Evolutionary conservation across 2,329 filamentous ascomycete species (phyloP), one percentile per base, ranked within the genome.

Genomic region (Exophiala xenobiotica): DNA sequence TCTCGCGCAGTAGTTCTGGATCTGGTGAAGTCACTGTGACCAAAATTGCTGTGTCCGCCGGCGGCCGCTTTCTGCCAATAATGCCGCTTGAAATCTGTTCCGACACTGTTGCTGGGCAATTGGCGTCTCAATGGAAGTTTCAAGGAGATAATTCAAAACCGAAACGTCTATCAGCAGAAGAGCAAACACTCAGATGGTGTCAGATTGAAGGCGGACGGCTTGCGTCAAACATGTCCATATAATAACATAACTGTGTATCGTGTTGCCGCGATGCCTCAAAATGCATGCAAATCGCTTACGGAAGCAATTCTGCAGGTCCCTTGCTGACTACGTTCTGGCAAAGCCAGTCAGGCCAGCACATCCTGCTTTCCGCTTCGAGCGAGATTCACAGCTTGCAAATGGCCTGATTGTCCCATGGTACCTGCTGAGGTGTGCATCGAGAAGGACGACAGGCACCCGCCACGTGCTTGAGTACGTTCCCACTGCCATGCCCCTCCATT

Each of bases 301-400:
- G 40, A 51, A 57, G 55, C 51, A 57, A 16, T 42, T 29, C 35
- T 29, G 31, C 41, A 45, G 31, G 14, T 19, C 24, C 39, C 22
- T 42, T 52, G 55, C 55, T 58, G 51, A 58, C 55, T 58, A 54
- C 51, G 37, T 41, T 47, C 23, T 38, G 18, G 16, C 27, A 26
- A 27, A 49, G 37, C 51, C 49, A 58, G 51, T 58, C 55, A 55
- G 41, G 39, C 40, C 41, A 47, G 48, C 49, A 26, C 19, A 38
- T 45, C 49, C 55, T 51, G 52, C 49, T 58, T 58, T 23, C 55
- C 55, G 14, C 9, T 53, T 58, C 46, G 16, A 50, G 54, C 6
- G 31, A 18, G 8, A 22, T 4, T 6, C 12, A 11, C 7, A 19
- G 42, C 4, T 23, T 46, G 26, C n/a, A 12, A 40, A 35, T 16